Conservation (phyloP, 441 rosid genomes). For the Croton setiger region DNA sequence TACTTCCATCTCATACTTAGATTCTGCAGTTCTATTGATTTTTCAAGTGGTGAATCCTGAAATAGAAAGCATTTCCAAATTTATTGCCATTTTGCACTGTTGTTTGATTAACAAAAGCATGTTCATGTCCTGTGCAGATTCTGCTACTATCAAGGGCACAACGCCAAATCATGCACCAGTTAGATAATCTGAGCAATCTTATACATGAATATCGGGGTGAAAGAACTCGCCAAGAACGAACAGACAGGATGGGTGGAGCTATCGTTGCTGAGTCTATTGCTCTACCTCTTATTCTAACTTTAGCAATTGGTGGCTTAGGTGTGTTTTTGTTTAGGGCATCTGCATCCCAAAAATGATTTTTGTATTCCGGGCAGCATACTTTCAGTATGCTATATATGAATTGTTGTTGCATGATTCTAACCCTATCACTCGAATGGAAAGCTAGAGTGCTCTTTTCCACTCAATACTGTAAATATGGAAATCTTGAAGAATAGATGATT, state of each 20-base stretch:
- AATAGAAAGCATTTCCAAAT: neutral
- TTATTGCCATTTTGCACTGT: neutral
- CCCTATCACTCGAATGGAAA: neutral
- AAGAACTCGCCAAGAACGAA: constrained; percentile 54
- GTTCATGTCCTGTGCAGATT: constrained; percentile 38
- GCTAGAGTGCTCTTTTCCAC: neutral
- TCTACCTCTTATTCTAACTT: constrained; percentile 50
- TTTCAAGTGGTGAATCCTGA: too few species aligned
- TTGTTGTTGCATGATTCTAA: neutral
- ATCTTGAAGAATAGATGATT: neutral
- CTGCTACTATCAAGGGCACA: constrained; percentile 59
- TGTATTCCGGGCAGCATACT: neutral
- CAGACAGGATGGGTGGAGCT: constrained; percentile 30
- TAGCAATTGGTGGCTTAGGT: constrained; percentile 67
- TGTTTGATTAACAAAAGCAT: neutral
- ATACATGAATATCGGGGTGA: constrained; percentile 63
- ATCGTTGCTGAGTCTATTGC: constrained; percentile 32
- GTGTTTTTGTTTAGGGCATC: constrained; percentile 47
- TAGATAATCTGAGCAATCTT: constrained; percentile 74
- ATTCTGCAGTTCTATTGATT: neutral
- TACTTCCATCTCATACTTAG: neutral
- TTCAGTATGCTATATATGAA: neutral
- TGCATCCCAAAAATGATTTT: constrained; percentile 36
- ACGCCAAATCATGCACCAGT: constrained; percentile 83
- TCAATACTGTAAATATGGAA: neutral